Conservation (phyloP, 2,329 filamentous ascomycete species). For the Pseudogymnoascus sp. region DNA sequence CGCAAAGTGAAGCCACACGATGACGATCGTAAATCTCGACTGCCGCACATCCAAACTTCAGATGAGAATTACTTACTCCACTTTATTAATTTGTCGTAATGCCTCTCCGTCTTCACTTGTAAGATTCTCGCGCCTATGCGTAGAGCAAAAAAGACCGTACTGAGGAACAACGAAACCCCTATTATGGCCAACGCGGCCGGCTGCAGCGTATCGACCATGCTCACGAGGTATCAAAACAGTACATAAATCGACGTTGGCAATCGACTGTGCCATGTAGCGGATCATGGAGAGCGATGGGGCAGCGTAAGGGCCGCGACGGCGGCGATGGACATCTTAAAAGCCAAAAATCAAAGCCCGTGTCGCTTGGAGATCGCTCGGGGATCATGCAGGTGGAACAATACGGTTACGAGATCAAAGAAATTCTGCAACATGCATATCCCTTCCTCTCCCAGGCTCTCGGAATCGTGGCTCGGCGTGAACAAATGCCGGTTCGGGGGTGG, state of each 20-base stretch:
- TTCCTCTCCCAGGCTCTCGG: slow-evolving; percentile 4
- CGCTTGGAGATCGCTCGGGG: not conserved
- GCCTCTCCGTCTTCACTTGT: not conserved
- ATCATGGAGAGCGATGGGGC: not conserved
- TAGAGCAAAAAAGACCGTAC: slow-evolving; percentile 7
- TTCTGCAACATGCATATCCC: not conserved
- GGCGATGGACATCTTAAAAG: slow-evolving; percentile 6
- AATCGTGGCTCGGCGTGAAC: not conserved
- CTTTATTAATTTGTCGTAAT: slow-evolving; percentile 7
- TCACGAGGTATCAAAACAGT: not conserved
- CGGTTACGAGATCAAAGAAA: not conserved
- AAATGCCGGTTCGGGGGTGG: not conserved
- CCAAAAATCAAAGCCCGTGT: not conserved
- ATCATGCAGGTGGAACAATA: not conserved
- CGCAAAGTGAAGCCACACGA: not conserved
- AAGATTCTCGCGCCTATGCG: slow-evolving; percentile 7
- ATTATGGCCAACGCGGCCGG: slow-evolving; percentile 9
- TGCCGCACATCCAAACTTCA: not conserved
- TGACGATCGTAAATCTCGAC: not conserved
- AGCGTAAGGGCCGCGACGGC: not conserved
- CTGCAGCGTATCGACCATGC: slow-evolving; percentile 10
- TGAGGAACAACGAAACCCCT: not conserved
- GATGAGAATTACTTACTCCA: slow-evolving; percentile 23
- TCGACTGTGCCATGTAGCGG: slow-evolving; percentile 4
- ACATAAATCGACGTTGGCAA: slow-evolving; percentile 2